Base-by-base conservation (phyloP, 2,329 filamentous ascomycete genomes). In the Lizonia empirigonia region DNA sequence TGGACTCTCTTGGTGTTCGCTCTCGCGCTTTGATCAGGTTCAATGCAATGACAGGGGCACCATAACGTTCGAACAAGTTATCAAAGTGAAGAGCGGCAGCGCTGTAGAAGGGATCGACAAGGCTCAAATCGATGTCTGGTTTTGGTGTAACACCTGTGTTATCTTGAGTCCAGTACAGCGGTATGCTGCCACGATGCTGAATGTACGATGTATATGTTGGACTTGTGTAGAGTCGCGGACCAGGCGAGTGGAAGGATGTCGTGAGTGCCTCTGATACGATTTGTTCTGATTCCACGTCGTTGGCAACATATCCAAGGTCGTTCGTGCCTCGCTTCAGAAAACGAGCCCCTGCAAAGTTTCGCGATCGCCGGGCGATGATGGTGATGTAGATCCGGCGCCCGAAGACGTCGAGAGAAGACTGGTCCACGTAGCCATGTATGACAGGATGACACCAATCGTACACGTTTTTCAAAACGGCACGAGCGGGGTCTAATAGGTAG, bases 231-330 rank as follows among this genome's bases (percentile, higher is more conserved):
- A 96, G 82, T 39, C 85, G 85, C 3, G 89, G 90, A 0, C 91
- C 93, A 4, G 94, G 91, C 3, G 90, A 88, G 75, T 99, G 94
- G 63, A 99, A 97, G 0, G 94, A 97, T 0, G 94, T 99, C 0
- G 91, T 97, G 41, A 93, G 79, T 63, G 91, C 90, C 69, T 99
- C 94, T 0, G 92, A 94, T 5, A 99, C 92, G 53, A 99, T 97
- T 71, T 99, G 94, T 74, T 99, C 94, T 1, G 94, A 97, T 75
- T 99, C 95, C 19, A 99, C 94, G 73, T 99, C 95, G 68, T 99
- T 99, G 44, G 94, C 95, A 46, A 99, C 94, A 70, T 96, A 96
- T 12, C 94, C 93, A 69, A 92, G 72, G 71, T 99, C 94, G 66
- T 99, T 99, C 38, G 91, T 89, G 24, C 94, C 94, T 50, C 94